Percentiles rank a stretch among this genome's conserved stretches.
These are phyloP conservation scores for Penicillium flavigenum DNA, from an alignment of 495 filamentous ascomycete genomes.

Conservation along the genomic window DNA sequence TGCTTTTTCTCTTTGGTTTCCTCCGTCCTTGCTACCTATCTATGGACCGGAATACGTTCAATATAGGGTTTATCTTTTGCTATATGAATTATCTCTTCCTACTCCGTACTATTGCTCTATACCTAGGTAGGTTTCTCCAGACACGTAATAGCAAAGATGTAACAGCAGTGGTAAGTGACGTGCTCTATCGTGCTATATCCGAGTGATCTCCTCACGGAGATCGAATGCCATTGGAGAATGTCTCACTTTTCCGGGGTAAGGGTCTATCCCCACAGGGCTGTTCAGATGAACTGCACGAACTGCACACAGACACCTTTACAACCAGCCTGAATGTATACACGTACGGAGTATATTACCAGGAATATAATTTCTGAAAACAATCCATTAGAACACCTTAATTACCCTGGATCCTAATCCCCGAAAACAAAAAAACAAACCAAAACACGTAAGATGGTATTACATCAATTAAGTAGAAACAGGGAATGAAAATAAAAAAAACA, in stretches of 20 bases:
- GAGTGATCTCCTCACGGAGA: neutral
- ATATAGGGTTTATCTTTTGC: conserved; percentile 3
- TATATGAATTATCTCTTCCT: neutral
- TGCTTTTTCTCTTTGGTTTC: conserved; percentile 4
- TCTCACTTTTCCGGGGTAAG: conserved; percentile 8
- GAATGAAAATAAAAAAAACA: conserved; percentile 14
- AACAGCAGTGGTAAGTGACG: neutral
- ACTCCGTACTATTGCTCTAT: too few species aligned
- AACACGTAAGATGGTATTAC: conserved; percentile 40
- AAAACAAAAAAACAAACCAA: conserved; percentile 17
- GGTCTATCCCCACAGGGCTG: conserved; percentile 1
- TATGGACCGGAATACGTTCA: neutral
- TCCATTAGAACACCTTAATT: conserved; percentile 17
- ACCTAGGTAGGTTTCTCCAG: too few species aligned
- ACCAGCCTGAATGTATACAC: too few species aligned
- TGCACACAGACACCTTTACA: neutral
- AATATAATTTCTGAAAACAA: neutral
- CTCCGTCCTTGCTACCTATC: conserved; percentile 2
- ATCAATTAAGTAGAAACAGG: conserved; percentile 28
- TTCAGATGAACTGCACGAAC: neutral
- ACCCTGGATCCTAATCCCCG: conserved; percentile 8
- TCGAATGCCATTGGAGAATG: conserved; percentile 1
- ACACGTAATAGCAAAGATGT: neutral
- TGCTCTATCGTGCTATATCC: conserved; percentile 6
- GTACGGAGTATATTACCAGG: neutral